Conservation (phyloP, 73 alveolate species). For the Stentor roeselii region DNA sequence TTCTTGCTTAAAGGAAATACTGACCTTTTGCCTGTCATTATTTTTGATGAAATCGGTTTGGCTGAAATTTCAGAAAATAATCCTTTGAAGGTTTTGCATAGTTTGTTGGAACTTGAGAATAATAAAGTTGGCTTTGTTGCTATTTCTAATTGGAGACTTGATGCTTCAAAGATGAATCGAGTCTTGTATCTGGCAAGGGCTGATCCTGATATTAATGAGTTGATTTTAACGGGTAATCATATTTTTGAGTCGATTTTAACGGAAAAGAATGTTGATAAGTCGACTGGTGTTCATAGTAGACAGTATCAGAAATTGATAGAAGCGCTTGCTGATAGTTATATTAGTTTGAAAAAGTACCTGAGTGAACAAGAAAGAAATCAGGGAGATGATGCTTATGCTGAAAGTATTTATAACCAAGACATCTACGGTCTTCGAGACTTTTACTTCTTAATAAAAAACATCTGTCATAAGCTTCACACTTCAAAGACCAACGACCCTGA, state of each 20-base stretch:
- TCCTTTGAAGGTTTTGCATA: slow-evolving; percentile 26
- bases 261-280: too few relatives aligned
- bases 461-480: not conserved
- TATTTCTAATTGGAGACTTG: slow-evolving; percentile 42
- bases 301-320: slow-evolving; percentile 36
- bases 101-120: slow-evolving; percentile 23
- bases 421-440: slow-evolving; percentile 60
- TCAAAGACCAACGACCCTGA: slow-evolving; percentile 14
- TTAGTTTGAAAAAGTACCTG: slow-evolving; percentile 41
- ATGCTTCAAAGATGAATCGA: slow-evolving; percentile 63
- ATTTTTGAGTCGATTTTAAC: slow-evolving; percentile 45
- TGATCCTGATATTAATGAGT: slow-evolving; percentile 56
- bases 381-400: too few relatives aligned
- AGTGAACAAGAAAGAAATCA: too few relatives aligned
- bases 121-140: slow-evolving; percentile 36
- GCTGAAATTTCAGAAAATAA: slow-evolving; percentile 27
- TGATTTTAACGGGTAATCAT: slow-evolving; percentile 49
- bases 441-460: slow-evolving; percentile 51
- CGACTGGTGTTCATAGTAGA: slow-evolving; percentile 35
- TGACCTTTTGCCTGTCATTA: slow-evolving; percentile 25
- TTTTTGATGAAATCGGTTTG: slow-evolving; percentile 31
- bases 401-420: slow-evolving; percentile 30
- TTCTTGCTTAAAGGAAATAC: not conserved
- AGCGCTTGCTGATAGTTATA: slow-evolving; percentile 49
- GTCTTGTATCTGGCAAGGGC: slow-evolving; percentile 57